Conservation (phyloP, 345 rosid species). For the Brassica napus region Da-Ae NC_063452.1:19069501-19070000, state of each 20-base stretch:
- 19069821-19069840: too few species aligned
- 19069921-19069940: too few species aligned
- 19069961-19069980: too few species aligned
- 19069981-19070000: too few species aligned
- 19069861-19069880: too few species aligned
- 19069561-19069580: not conserved
- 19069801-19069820: too few species aligned
- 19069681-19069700: constrained; percentile 14
- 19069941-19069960: too few species aligned
- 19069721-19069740: constrained; percentile 70
- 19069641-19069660: not conserved
- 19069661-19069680: not conserved
- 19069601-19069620: not conserved
- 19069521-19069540: not conserved
- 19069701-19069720: constrained; percentile 96
- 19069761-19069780: constrained; percentile 47
- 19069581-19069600: too few species aligned
- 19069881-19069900: too few species aligned
- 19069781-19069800: too few species aligned
- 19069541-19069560: not conserved
- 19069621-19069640: not conserved
- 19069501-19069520: constrained; percentile 1
- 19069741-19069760: constrained; percentile 59
- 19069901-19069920: too few species aligned
- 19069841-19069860: too few species aligned